Evolutionary conservation across 371 early-diverging fungal genomes (phyloP), one percentile per base, ranked within the genome.

Genomic region (Mortierella sp.): DNA sequence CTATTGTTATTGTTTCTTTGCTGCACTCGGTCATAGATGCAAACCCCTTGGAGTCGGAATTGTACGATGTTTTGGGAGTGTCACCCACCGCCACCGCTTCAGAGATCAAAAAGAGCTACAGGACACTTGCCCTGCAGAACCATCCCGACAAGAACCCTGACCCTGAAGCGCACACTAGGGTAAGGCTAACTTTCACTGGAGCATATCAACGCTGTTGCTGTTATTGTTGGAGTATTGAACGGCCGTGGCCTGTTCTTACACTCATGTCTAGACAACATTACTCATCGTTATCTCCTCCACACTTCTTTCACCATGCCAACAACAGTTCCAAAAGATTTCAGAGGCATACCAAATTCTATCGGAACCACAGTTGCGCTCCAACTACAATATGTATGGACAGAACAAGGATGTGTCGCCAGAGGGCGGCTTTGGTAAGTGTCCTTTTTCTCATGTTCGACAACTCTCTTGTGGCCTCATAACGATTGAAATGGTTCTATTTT

Each of bases 61-160:
- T 95, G 87, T 97, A 99, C 86, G 98, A 98, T 76, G 83, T 97
- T 55, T 92, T 99, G 21, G 97, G 95, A 27, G 95, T 99, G n/a
- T 70, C 91, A 12, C 88, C 93, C 8, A 89, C 91, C 21, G 99
- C 99, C 38, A 95, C 97, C 7, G 92, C 94, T 44, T 92, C 92
- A 24, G 96, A 97, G 74, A 98, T 99, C 77, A 98, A 98, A 85
- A 98, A 98, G 88, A 96, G 96, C 44, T 99, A 98, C 90, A 96
- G 97, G 79, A 91, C 93, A 74, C 90, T 95, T 81, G 98, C 98
- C 11, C 93, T 98, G 75, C 96, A 96, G 89, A 98, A 92, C 85
- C 99, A 99, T 88, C 99, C 97, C 21, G 99, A 99, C 90, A 98
- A 99, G 89, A 97, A 98, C 86, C 91, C 92, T 2, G 94, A 94